Base-by-base conservation (phyloP, 1,284 basidiomycete species). In the Trichosporon coremiiforme region DNA sequence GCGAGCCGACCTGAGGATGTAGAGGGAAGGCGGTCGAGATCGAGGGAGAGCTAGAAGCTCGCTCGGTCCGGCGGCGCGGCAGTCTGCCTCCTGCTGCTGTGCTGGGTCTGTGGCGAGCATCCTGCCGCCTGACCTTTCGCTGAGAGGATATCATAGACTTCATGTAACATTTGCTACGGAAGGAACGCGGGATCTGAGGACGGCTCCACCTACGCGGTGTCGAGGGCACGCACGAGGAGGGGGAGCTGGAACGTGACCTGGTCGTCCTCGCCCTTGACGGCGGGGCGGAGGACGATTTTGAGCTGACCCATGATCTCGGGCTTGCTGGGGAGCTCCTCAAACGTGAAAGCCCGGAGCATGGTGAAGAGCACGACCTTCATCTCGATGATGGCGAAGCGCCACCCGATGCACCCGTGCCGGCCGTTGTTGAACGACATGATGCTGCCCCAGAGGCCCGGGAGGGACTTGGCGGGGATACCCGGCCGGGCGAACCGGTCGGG, bases 351-450 rank as follows among this genome's bases (percentile, higher is more conserved):
- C 9, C 88, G 84, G 2, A 90, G 76, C 12, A 90, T 82, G 0
- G 87, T 85, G 75, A 88, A 90, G 7, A 90, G 72, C 9, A 90
- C 81, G 0, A 86, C 87, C 76, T 89, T 89, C 80, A 87, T 88
- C 76, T 92, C 90, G 22, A 86, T 85, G 63, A 92, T 75, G 8
- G 90, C 89, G 75, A 92, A 91, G 74, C 87, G 86, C 78, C 88
- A 91, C 12, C 90, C 90, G 45, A 91, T 90, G 78, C 90, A 91
- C 50, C 88, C 88, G 68, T 90, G 83, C 73, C 88, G 87, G 29
- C 89, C 90, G 68, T 85, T 86, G 64, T 90, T 81, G 82, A 91
- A 92, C 17, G 90, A 90, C 68, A 91, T 77, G 33, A 87, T 86
- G 75, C 89, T 88, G 1, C 88, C 86, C 81, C 87, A 90, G 68